Percentiles rank a stretch among this genome's conserved stretches.
phyloP scores from a whole-genome alignment of 1,139 yeast species.

The Diutina siamensis region DNA sequence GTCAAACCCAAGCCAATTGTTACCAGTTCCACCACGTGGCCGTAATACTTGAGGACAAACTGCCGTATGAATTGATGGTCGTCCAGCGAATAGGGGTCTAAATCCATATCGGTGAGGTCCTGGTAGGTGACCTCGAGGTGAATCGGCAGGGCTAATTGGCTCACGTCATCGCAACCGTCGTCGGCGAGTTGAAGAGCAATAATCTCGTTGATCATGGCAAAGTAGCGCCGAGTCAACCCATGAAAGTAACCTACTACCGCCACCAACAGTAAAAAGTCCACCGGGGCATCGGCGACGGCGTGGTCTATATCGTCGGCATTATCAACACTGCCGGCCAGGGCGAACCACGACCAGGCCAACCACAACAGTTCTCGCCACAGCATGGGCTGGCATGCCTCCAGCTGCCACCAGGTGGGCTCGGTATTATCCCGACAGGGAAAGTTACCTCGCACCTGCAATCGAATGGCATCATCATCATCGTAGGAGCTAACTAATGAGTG shows the following conservation, averaged over 20 bases:
- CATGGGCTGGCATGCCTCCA: constrained; percentile 35
- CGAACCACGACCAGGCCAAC: constrained; percentile 76
- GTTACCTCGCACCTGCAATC: neutral
- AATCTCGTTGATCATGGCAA: constrained; percentile 26
- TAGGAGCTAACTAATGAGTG: neutral
- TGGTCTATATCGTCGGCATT: constrained; percentile 4
- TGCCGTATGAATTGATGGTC: constrained; percentile 48
- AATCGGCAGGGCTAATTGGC: no score
- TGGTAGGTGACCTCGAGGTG: constrained; percentile 35
- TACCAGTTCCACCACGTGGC: constrained; percentile 20
- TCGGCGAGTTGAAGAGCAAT: constrained; percentile 20
- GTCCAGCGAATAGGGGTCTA: constrained; percentile 53
- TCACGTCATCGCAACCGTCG: constrained; percentile 5
- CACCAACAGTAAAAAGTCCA: constrained; percentile 16
- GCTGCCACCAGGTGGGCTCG: constrained; percentile 36
- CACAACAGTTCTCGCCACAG: constrained; percentile 58
- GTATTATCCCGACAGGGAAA: constrained; percentile 1
- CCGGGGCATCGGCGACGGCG: constrained; percentile 1
- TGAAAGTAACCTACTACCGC: constrained; percentile 46
- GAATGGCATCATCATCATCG: neutral
- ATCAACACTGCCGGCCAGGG: constrained; percentile 49
- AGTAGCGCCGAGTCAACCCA: constrained; percentile 35
- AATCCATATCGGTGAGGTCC: constrained; percentile 61
- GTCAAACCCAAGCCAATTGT: constrained; percentile 24
- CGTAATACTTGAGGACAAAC: constrained; percentile 49